A percentile compares a stretch with the other conserved stretches of the same genome.
These are phyloP conservation scores for Heritiera fomes DNA, from an alignment of 345 rosid species.

Conservation along the genomic window DNA sequence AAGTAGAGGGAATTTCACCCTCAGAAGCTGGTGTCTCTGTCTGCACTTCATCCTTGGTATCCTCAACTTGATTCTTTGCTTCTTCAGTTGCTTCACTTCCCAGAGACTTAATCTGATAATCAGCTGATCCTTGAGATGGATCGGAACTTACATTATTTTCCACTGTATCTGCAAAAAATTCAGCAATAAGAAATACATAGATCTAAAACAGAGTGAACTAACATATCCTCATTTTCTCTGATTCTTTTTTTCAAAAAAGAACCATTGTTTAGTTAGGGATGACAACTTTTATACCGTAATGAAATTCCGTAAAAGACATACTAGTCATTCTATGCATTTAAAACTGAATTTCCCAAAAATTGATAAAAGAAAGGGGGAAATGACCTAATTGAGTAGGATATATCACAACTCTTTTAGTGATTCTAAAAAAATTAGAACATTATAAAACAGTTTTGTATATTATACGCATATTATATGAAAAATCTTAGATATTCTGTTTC, in stretches of 20 bases:
- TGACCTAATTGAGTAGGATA: background rate
- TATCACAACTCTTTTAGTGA: background rate
- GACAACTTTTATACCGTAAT: background rate
- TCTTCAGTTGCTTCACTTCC: constrained; percentile 44
- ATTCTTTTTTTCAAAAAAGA: background rate
- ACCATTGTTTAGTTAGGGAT: background rate
- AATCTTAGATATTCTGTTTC: background rate
- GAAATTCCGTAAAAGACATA: background rate
- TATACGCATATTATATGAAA: background rate
- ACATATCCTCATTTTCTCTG: background rate
- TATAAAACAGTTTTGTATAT: background rate
- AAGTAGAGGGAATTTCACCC: constrained; percentile 32
- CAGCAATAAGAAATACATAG: constrained; percentile 19
- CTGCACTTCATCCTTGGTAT: constrained; percentile 39
- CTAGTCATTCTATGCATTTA: background rate
- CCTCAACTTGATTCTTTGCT: constrained; percentile 36
- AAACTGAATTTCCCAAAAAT: background rate
- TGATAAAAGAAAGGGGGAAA: background rate
- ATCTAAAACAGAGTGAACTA: background rate
- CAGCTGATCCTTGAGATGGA: constrained; percentile 31
- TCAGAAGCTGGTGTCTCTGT: constrained; percentile 41
- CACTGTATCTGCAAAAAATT: constrained; percentile 29
- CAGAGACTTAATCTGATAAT: constrained; percentile 33
- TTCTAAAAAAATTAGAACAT: background rate
- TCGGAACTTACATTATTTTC: constrained; percentile 42